Conservation (phyloP, 140 eudicot genomes). For the Bidens hawaiensis region DNA sequence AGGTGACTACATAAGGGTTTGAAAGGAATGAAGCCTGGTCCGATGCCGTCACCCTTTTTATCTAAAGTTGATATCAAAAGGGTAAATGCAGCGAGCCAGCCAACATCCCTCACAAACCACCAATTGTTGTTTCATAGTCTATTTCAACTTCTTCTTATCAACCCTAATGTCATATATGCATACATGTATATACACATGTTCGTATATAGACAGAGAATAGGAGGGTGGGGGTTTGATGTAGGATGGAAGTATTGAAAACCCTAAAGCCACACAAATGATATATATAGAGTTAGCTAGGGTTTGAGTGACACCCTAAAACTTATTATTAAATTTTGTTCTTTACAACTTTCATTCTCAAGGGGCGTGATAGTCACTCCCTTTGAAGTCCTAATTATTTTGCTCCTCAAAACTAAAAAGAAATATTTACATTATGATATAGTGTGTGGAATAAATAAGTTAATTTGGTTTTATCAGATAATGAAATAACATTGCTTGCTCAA, state of each 20-base stretch:
- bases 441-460: too few species aligned
- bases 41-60: constrained; percentile 40
- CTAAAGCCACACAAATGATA: constrained; percentile 19
- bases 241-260: constrained; percentile 28
- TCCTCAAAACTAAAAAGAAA: too few species aligned
- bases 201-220: not conserved
- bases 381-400: too few species aligned
- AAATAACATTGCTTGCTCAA: too few species aligned
- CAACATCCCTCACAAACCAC: constrained; percentile 65
- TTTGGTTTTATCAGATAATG: too few species aligned
- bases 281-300: constrained; percentile 35
- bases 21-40: constrained; percentile 94
- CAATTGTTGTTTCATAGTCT: constrained; percentile 19
- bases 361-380: constrained; percentile 13
- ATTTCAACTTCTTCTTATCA: constrained; percentile 13
- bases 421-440: too few species aligned
- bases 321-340: not conserved
- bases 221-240: constrained; percentile 11
- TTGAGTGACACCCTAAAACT: constrained; percentile 26
- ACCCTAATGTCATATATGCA: constrained; percentile 15
- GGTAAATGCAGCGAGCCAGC: constrained; percentile 64
- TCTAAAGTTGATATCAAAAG: not conserved
- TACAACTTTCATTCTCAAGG: constrained; percentile 14
- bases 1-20: constrained; percentile 32
- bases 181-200: not conserved